phyloP scores from a whole-genome alignment of 2,329 filamentous ascomycete genomes.

The Domatiomyces catenatus region DNA sequence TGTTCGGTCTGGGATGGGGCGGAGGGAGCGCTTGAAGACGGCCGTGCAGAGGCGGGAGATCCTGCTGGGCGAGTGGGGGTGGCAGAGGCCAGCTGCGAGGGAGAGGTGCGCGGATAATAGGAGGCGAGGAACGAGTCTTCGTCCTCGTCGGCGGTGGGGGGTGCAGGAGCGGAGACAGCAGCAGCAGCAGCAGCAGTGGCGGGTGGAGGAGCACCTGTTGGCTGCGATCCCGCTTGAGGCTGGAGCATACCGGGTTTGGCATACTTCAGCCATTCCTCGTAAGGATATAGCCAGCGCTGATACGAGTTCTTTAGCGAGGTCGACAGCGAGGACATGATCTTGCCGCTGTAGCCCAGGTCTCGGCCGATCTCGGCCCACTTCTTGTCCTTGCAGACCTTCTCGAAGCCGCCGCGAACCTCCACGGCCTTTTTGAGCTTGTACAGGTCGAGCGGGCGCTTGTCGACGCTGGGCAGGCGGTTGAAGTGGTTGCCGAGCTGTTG shows the following conservation, averaged over 20 bases:
- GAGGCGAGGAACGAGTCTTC: constrained; percentile 32
- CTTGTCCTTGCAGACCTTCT: constrained; percentile 90
- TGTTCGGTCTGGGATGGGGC: constrained; percentile 30
- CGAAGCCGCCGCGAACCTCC: constrained; percentile 84
- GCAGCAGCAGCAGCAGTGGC: constrained; percentile 22
- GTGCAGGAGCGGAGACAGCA: not conserved
- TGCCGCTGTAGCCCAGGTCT: constrained; percentile 92
- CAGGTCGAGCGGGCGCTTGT: constrained; percentile 89
- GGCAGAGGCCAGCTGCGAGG: constrained; percentile 1
- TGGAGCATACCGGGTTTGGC: constrained; percentile 68
- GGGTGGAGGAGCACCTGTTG: constrained; percentile 10
- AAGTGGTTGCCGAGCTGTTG: constrained; percentile 90
- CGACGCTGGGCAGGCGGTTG: constrained; percentile 86
- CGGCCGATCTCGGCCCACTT: constrained; percentile 98
- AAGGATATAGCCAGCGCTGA: constrained; percentile 89
- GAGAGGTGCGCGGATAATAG: constrained; percentile 37
- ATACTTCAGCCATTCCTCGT: constrained; percentile 81
- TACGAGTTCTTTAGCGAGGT: constrained; percentile 98
- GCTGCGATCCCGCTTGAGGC: constrained; percentile 19
- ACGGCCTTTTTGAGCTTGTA: constrained; percentile 96
- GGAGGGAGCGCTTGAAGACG: constrained; percentile 41
- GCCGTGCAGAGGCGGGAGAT: constrained; percentile 52
- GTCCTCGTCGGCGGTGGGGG: constrained; percentile 18
- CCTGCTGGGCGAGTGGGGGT: not conserved
- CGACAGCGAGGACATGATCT: constrained; percentile 98